Evolutionary conservation across 768 basidiomycete species (phyloP).

Genomic region (Ramaria rubella): DNA sequence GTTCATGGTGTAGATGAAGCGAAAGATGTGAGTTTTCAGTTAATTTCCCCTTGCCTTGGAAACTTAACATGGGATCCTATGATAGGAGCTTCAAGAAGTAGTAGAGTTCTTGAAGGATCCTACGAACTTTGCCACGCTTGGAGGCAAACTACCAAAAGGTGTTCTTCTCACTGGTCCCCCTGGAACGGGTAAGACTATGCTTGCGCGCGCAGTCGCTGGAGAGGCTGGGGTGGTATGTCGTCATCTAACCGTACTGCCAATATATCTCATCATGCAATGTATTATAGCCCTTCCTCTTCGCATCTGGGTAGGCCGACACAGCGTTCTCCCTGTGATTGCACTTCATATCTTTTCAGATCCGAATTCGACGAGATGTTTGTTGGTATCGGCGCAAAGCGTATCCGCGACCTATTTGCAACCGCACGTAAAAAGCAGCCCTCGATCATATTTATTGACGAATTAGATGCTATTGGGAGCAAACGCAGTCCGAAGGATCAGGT

Average conservation of each 20-base stretch:
- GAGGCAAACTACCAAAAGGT: constrained; percentile 92
- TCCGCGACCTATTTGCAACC: constrained; percentile 89
- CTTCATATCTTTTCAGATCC: constrained; percentile 40
- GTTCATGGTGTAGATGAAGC: constrained; percentile 98
- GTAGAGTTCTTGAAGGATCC: constrained; percentile 96
- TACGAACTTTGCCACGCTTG: constrained; percentile 78
- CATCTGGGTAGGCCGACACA: constrained; percentile 67
- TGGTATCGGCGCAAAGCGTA: constrained; percentile 89
- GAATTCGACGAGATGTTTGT: constrained; percentile 99
- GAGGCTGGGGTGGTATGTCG: constrained; percentile 78
- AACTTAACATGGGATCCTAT: constrained; percentile 4
- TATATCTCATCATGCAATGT: not conserved
- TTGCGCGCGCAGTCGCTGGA: constrained; percentile 95
- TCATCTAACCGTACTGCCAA: not conserved
- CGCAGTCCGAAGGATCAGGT: constrained; percentile 70
- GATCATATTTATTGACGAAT: constrained; percentile 97
- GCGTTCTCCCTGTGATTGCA: not conserved
- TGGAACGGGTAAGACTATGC: constrained; percentile 96
- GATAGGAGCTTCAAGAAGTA: constrained; percentile 85
- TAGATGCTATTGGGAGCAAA: constrained; percentile 91
- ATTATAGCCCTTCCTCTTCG: constrained; percentile 78
- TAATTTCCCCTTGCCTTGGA: not conserved
- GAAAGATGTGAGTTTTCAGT: constrained; percentile 63
- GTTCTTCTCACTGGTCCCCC: constrained; percentile 86
- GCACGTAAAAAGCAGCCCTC: constrained; percentile 93